Percentiles rank a stretch among this genome's conserved stretches.
Conservation (phyloP, 2,329 filamentous ascomycete genomes). For the Aspergillus felis region DNA sequence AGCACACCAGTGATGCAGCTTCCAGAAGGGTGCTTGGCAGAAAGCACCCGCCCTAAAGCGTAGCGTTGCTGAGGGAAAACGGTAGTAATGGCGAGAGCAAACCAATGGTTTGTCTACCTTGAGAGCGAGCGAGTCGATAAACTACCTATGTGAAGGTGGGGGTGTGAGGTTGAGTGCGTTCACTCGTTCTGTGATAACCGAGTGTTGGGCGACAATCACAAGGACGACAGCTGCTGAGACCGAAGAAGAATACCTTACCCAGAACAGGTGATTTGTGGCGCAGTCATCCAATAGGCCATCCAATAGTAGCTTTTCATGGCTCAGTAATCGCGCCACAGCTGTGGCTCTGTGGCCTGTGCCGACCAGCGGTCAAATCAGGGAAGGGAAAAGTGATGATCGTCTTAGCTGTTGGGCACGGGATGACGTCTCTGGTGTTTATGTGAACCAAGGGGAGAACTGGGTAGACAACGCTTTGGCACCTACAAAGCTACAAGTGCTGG, state of each 20-base stretch:
- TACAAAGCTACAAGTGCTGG: neutral
- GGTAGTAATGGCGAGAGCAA: slow-evolving; percentile 2
- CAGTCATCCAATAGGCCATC: neutral
- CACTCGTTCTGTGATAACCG: neutral
- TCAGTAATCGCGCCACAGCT: slow-evolving; percentile 4
- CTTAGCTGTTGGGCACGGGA: slow-evolving; percentile 2
- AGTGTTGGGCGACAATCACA: neutral
- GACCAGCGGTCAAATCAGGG: neutral
- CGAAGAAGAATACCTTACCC: neutral
- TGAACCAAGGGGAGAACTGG: neutral
- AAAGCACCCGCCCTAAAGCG: slow-evolving; percentile 23
- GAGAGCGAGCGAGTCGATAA: slow-evolving; percentile 1
- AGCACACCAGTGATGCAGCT: slow-evolving; percentile 21
- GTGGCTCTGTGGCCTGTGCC: slow-evolving; percentile 7
- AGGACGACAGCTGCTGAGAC: slow-evolving; percentile 1
- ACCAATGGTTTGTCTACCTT: slow-evolving; percentile 5
- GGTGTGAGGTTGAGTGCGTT: neutral
- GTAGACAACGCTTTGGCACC: neutral
- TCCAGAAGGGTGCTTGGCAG: slow-evolving; percentile 23
- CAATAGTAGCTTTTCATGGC: neutral
- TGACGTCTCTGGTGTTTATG: slow-evolving; percentile 17
- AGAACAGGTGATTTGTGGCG: slow-evolving; percentile 4
- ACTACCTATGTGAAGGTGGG: neutral
- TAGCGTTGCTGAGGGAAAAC: slow-evolving; percentile 7
- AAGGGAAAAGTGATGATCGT: neutral